Evolutionary conservation across 2,329 filamentous ascomycete species (phyloP), one percentile per base, ranked within the genome.

Genomic region (Scorias spongiosa): DNA sequence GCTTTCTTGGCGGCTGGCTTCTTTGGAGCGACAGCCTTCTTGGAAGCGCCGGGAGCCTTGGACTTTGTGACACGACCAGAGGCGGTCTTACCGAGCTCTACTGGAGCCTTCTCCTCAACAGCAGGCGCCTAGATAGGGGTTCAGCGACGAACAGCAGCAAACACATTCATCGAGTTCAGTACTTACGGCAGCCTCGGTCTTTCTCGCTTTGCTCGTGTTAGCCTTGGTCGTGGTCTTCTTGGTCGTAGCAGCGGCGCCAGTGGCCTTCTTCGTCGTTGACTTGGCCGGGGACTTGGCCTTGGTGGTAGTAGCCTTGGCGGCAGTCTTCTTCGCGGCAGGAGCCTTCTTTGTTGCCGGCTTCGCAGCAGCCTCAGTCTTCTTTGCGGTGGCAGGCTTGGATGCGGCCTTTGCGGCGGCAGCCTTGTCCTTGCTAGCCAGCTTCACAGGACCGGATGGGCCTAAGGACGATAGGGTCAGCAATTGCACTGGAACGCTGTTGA

Each of bases 381-480:
- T 64, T 29, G 48, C 38, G 41, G 54, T 50, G 18, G 52, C 44
- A 36, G 32, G 32, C 32, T 36, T 68, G 44, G 64, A 58, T 41
- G 65, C 63, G 10, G 29, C 52, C 32, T 36, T 68, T 44, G 64
- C 58, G 41, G 65, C 63, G 11, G 29, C 52, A 28, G 58, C 48
- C 52, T 65, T 60, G 42, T 44, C 50, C 28, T 57, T 48, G 47
- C 57, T 60, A 45, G 56, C 64, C 48, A 94, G 80, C 81, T 94
- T 94, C 66, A 91, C 86, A 54, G 85, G 83, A 48, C 87, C 87
- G 51, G 87, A 94, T 47, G 85, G 74, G 57, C 83, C 82, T 87
- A 42, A 46, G 34, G 45, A 41, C 46, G 45, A 42, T 47, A 41
- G 50, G 37, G 53, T 58, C 49, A 58, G 56, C 49, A 18, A 12